These are phyloP conservation scores for Xylariaceae sp. DNA, from an alignment of 2,329 filamentous ascomycete genomes.

Conservation along the genomic window DNA sequence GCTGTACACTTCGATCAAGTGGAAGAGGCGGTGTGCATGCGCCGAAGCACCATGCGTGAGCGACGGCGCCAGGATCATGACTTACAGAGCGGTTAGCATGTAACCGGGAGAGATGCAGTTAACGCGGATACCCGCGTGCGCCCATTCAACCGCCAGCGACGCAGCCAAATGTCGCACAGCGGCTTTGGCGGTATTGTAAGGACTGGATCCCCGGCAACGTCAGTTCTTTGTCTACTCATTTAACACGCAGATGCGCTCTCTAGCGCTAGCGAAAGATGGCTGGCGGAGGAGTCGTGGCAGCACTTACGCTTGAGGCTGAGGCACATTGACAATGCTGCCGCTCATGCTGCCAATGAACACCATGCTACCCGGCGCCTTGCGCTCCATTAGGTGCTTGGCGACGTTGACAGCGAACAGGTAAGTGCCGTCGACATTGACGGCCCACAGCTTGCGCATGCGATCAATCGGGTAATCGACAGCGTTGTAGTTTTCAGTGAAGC, in stretches of 20 bases:
- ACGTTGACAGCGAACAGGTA: constrained; percentile 83
- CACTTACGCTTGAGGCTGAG: constrained; percentile 75
- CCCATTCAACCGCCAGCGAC: constrained; percentile 92
- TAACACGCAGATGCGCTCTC: not conserved
- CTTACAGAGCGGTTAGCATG: constrained; percentile 90
- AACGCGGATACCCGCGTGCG: constrained; percentile 78
- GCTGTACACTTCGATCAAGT: not conserved
- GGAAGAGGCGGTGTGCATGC: not conserved
- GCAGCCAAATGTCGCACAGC: constrained; percentile 84
- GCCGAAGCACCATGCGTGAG: not conserved
- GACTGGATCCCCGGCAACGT: constrained; percentile 39
- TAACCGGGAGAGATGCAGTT: constrained; percentile 96
- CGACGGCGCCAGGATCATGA: constrained; percentile 17
- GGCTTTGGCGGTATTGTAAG: constrained; percentile 91
- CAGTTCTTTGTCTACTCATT: constrained; percentile 11
- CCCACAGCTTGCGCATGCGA: constrained; percentile 88
- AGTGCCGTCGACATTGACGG: constrained; percentile 87
- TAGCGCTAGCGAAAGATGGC: not conserved
- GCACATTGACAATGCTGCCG: constrained; percentile 88
- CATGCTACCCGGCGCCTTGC: constrained; percentile 75
- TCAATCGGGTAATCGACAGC: constrained; percentile 88
- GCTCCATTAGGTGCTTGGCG: constrained; percentile 82
- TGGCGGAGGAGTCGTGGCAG: not conserved
- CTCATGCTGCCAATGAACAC: constrained; percentile 97
- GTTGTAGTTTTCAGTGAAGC: constrained; percentile 94